Percentiles rank a stretch among this genome's conserved stretches.
Evolutionary conservation across 2,329 filamentous ascomycete species (phyloP).

Genomic region (Fusarium dimerum): DNA sequence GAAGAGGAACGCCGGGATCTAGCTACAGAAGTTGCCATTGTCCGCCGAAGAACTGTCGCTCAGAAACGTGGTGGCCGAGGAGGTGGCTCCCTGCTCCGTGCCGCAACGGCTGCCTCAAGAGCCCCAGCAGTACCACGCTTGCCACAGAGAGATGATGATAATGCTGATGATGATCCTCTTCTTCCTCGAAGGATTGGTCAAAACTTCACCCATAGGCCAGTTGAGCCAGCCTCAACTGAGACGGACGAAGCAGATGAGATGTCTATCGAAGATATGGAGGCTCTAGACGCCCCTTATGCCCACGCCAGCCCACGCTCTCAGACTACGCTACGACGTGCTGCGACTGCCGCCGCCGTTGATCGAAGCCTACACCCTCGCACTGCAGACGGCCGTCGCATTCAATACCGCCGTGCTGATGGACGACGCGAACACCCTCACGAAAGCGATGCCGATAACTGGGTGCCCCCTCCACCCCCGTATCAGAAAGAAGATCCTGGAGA

Average conservation of each 20-base stretch:
- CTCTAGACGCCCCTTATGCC: conserved; percentile 70
- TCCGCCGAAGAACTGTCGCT: conserved; percentile 71
- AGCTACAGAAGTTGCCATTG: conserved; percentile 77
- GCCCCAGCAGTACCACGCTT: conserved; percentile 13
- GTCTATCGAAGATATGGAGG: conserved; percentile 58
- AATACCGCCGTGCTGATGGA: conserved; percentile 70
- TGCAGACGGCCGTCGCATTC: conserved; percentile 53
- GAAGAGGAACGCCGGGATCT: conserved; percentile 74
- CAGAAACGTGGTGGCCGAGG: conserved; percentile 55
- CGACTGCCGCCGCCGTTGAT: conserved; percentile 74
- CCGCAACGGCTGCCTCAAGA: conserved; percentile 45
- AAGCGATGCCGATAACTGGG: conserved; percentile 87
- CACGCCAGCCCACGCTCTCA: conserved; percentile 71
- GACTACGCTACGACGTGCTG: conserved; percentile 70
- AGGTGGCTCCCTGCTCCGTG: conserved; percentile 45
- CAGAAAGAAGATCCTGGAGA: conserved; percentile 63
- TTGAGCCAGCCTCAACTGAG: conserved; percentile 31
- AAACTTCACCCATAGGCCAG: conserved; percentile 18
- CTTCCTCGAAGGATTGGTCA: conserved; percentile 50
- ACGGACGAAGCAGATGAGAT: conserved; percentile 46
- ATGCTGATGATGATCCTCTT: conserved; percentile 51
- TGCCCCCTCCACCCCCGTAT: conserved; percentile 82
- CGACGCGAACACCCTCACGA: conserved; percentile 77
- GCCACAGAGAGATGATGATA: conserved; percentile 28
- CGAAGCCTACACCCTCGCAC: conserved; percentile 65